Evolutionary conservation across 768 basidiomycete species (phyloP).

Genomic region (Russula compacta): DNA sequence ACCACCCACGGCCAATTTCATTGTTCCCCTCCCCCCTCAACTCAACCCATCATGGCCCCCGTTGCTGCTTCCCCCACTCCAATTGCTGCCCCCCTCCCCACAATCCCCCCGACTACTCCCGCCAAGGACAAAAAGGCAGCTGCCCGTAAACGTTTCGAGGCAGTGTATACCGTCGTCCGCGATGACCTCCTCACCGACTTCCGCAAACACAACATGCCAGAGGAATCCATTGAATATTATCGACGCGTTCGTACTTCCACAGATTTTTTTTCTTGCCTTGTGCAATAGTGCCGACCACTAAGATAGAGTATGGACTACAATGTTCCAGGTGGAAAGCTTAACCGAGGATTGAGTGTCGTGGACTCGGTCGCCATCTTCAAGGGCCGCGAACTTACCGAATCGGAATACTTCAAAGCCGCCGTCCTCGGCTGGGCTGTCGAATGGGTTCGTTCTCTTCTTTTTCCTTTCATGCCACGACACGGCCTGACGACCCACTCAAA

Average conservation of each 20-base stretch:
- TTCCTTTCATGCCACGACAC: background rate
- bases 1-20: background rate
- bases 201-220: constrained; percentile 65
- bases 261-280: background rate
- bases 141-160: constrained; percentile 56
- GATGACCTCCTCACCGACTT: constrained; percentile 71
- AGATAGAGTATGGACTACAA: constrained; percentile 81
- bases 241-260: constrained; percentile 43
- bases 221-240: constrained; percentile 81
- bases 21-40: background rate
- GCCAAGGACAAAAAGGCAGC: constrained; percentile 13
- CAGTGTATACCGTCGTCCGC: constrained; percentile 59
- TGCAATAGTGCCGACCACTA: background rate
- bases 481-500: constrained; percentile 25
- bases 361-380: constrained; percentile 87
- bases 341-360: constrained; percentile 92
- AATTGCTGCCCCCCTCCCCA: background rate
- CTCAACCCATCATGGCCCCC: constrained; percentile 4
- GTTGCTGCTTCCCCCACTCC: constrained; percentile 7
- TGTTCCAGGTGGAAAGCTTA: constrained; percentile 93
- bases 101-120: background rate
- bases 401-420: constrained; percentile 84
- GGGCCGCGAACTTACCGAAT: constrained; percentile 57
- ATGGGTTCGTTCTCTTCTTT: constrained; percentile 51
- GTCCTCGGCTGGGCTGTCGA: constrained; percentile 95